Base-by-base conservation (phyloP, 768 basidiomycete species). In the Termitomyces heimii region DNA sequence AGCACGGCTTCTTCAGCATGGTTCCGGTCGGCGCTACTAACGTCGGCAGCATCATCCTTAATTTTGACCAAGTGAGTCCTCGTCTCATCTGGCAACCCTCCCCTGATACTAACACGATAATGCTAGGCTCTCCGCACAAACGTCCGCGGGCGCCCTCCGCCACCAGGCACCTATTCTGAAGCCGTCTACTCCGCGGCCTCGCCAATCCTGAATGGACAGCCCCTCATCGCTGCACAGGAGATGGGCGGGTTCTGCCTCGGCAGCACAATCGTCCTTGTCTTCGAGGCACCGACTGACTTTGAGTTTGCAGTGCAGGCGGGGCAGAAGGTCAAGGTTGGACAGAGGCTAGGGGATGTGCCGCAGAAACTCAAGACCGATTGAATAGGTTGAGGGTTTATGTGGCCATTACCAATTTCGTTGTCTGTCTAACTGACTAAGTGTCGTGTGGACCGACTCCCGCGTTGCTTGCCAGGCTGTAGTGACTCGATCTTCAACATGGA, bases 1-100 rank as follows among this genome's bases (percentile, higher is more conserved):
- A 84, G 67, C 76, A 97, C 64, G 97, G 97, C 1, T 98, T 98
- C 79, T 99, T 97, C 70, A 77, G 88, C 28, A 98, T 98, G 94
- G 85, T 97, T 0, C 97, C 97, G 10, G 96, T 99, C 29, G 97
- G 97, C 3, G 97, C 97, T 2, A 98, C 96, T 12, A 98, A 99
- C 69, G 97, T 98, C 52, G 97, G 97, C 5, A 90, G 88, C 61
- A 98, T 99, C 73, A 88, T 88, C 62, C 81, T 99, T 67, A 95
- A 97, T 69, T 99, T 99, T 70, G 97, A 99, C 70, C 78, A 88
- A 68, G 89, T 88, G 45, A 53, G 61, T 24, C 18, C n/a, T 32
- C 22, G 20, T 50, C 40, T 35, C 35, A 2, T 32, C 22, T 48
- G 29, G 49, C 55, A 29, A 45, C 46, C 34, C 56, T 44, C 56